phyloP scores from a whole-genome alignment of 2,329 filamentous ascomycete species.

The Colletotrichum ledebouriae region DNA sequence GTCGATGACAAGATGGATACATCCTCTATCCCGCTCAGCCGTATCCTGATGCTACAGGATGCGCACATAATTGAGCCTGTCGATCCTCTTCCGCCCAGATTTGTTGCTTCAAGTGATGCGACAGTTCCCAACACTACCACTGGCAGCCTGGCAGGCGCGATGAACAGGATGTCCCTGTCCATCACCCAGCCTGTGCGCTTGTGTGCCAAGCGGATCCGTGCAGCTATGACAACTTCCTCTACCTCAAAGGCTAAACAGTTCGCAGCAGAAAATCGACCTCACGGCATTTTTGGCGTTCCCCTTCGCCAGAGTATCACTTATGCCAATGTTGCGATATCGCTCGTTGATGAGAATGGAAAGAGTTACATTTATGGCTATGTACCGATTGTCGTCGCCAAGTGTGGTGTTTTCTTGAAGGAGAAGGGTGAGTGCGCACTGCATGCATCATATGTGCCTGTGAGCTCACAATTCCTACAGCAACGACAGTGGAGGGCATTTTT shows the following conservation, averaged over 20 bases:
- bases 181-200: conserved; percentile 37
- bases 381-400: conserved; percentile 98
- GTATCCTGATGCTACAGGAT: conserved; percentile 39
- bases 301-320: conserved; percentile 96
- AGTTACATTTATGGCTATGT: conserved; percentile 99
- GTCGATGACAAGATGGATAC: conserved; percentile 35
- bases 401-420: conserved; percentile 96
- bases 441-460: background rate
- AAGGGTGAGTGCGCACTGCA: conserved; percentile 76
- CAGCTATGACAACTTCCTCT: conserved; percentile 30
- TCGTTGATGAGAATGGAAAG: conserved; percentile 91
- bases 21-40: conserved; percentile 28
- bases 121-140: conserved; percentile 20
- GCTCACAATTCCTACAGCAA: conserved; percentile 71
- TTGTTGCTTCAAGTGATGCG: conserved; percentile 43
- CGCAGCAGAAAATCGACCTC: conserved; percentile 62
- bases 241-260: conserved; percentile 44
- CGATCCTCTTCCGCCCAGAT: conserved; percentile 2
- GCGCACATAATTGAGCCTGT: conserved; percentile 21
- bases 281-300: conserved; percentile 94
- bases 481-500: conserved; percentile 95
- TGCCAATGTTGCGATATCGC: conserved; percentile 96
- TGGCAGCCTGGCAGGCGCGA: conserved; percentile 1
- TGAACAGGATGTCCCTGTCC: conserved; percentile 40
- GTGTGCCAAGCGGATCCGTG: conserved; percentile 36